phyloP scores from a whole-genome alignment of 2,329 filamentous ascomycete genomes.

The Truncatella angustata region DNA sequence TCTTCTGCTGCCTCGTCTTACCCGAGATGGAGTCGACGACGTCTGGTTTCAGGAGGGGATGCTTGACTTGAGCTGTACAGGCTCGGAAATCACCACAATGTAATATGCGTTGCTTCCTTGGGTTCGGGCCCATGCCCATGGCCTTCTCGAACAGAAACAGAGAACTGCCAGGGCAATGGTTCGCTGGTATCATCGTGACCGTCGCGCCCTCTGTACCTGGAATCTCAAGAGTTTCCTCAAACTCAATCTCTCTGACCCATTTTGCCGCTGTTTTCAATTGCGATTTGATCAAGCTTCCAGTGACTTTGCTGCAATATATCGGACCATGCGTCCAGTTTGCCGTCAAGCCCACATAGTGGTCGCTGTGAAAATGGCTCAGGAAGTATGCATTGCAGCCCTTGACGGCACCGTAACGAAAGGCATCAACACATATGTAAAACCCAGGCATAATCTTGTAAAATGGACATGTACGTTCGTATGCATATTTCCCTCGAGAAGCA shows the following conservation, averaged over 20 bases:
- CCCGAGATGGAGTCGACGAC: constrained; percentile 68
- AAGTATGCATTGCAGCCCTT: constrained; percentile 94
- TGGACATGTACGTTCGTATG: constrained; percentile 87
- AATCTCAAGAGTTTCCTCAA: constrained; percentile 75
- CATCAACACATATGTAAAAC: constrained; percentile 90
- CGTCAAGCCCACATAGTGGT: constrained; percentile 92
- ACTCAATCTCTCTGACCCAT: constrained; percentile 83
- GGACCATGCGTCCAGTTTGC: constrained; percentile 88
- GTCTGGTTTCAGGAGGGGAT: constrained; percentile 78
- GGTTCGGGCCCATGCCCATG: constrained; percentile 56
- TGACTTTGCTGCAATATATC: constrained; percentile 94
- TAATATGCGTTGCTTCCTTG: constrained; percentile 72
- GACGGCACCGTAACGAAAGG: constrained; percentile 92
- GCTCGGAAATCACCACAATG: constrained; percentile 97
- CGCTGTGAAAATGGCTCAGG: constrained; percentile 95
- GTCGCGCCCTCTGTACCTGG: constrained; percentile 78
- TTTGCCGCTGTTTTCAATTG: constrained; percentile 83
- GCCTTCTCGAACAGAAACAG: constrained; percentile 88
- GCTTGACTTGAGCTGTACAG: constrained; percentile 77
- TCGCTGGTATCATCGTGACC: constrained; percentile 94
- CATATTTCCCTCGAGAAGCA: constrained; percentile 77
- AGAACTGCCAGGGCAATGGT: constrained; percentile 94
- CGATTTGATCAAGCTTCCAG: constrained; percentile 81
- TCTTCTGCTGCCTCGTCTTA: constrained; percentile 74
- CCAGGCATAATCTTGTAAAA: constrained; percentile 99